Percentiles rank a stretch among this genome's conserved stretches.
Evolutionary conservation across 2,329 filamentous ascomycete genomes (phyloP).

Genomic region (Fusarium sp.): DNA sequence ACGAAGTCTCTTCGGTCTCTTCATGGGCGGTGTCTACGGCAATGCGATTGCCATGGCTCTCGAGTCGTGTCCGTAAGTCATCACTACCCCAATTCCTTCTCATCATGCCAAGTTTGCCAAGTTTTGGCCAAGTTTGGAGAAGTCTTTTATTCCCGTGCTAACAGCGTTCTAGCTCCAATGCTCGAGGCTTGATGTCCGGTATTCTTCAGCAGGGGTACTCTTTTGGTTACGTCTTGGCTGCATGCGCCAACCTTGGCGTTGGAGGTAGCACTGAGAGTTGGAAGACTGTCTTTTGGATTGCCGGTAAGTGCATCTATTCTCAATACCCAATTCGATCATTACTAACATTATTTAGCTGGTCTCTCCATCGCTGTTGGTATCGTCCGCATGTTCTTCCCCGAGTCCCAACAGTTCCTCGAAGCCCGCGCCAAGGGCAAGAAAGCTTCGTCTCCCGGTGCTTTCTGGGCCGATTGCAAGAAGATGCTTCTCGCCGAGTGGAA

Average conservation of each 20-base stretch:
- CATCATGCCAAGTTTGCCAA: constrained; percentile 3
- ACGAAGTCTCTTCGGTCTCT: constrained; percentile 77
- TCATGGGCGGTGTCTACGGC: constrained; percentile 85
- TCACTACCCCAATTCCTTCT: neutral
- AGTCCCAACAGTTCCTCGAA: constrained; percentile 80
- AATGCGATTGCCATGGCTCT: constrained; percentile 83
- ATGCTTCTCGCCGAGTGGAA: constrained; percentile 80
- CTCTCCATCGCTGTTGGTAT: constrained; percentile 76
- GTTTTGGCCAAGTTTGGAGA: constrained; percentile 36
- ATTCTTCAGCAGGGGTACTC: constrained; percentile 86
- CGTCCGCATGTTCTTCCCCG: constrained; percentile 75
- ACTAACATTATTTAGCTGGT: constrained; percentile 57
- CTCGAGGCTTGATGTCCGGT: constrained; percentile 83
- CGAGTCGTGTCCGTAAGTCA: constrained; percentile 73
- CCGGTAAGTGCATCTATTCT: constrained; percentile 45
- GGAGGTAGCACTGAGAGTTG: constrained; percentile 71
- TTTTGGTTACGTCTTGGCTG: constrained; percentile 82
- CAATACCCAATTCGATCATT: rapidly evolving
- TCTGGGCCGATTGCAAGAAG: constrained; percentile 75
- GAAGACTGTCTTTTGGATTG: constrained; percentile 83
- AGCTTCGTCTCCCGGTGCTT: constrained; percentile 58
- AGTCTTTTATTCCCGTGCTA: constrained; percentile 33
- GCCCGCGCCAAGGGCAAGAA: constrained; percentile 71
- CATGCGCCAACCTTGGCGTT: constrained; percentile 79
- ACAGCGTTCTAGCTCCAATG: constrained; percentile 60